A percentile compares a stretch with the other conserved stretches of the same genome.
phyloP scores from a whole-genome alignment of 192 early-diverging fungal species.

The Coemansia nantahalensis region DNA sequence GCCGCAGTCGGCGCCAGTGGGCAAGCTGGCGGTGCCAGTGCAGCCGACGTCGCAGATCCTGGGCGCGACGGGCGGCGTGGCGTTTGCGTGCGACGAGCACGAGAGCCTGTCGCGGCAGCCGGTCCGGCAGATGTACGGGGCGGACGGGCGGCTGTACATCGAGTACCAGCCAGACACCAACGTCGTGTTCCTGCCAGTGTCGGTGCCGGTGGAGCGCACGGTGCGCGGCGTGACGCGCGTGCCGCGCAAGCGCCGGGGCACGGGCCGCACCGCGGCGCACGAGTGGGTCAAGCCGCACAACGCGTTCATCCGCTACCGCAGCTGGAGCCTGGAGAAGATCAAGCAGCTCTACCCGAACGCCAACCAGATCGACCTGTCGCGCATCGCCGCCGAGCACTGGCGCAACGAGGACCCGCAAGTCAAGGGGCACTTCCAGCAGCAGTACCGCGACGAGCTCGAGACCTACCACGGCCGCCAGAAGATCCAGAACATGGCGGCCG shows the following conservation, averaged over 20 bases:
- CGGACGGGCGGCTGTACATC: constrained; percentile 21
- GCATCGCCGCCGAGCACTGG: constrained; percentile 30
- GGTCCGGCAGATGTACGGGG: constrained; percentile 10
- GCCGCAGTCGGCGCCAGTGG: not conserved
- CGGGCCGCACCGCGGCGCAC: not conserved
- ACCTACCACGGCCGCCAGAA: constrained; percentile 18
- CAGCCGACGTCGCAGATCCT: constrained; percentile 12
- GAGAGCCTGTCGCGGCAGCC: constrained; percentile 9
- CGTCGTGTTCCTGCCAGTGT: constrained; percentile 15
- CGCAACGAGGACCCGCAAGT: constrained; percentile 11
- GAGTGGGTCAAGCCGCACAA: constrained; percentile 17
- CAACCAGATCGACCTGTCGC: constrained; percentile 20
- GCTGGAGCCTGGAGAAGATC: constrained; percentile 8
- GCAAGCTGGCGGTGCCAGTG: not conserved
- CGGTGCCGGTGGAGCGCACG: not conserved
- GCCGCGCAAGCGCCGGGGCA: not conserved
- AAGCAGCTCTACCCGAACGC: constrained; percentile 10
- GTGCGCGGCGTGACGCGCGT: not conserved
- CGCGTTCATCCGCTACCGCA: constrained; percentile 34
- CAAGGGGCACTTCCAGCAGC: constrained; percentile 11
- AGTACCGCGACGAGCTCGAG: constrained; percentile 14
- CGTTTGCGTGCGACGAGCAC: constrained; percentile 3
- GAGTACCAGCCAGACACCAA: constrained; percentile 30
- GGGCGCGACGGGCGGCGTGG: constrained; percentile 1
- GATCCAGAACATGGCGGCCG: constrained; percentile 7